phyloP scores from a whole-genome alignment of 345 rosid species.

The Barbarea vulgaris region DNA sequence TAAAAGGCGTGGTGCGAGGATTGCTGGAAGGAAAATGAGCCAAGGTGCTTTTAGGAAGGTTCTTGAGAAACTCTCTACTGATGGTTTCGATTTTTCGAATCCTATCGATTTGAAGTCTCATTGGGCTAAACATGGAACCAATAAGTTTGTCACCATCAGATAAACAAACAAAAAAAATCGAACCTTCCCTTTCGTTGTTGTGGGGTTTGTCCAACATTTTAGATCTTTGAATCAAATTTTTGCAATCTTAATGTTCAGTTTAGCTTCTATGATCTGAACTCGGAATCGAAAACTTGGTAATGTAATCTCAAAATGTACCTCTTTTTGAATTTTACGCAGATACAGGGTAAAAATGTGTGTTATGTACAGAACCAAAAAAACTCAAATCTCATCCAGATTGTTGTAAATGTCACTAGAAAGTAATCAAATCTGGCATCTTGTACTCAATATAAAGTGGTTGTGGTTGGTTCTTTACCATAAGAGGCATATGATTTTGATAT shows the following conservation, averaged over 20 bases:
- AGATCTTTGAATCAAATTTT: conserved; percentile 15
- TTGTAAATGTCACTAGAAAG: conserved; percentile 33
- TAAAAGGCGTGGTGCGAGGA: conserved; percentile 82
- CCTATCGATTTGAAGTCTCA: conserved; percentile 88
- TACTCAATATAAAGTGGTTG: conserved; percentile 27
- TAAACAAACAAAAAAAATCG: conserved; percentile 31
- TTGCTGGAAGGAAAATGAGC: conserved; percentile 97
- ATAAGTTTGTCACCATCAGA: conserved; percentile 95
- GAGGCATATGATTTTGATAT: conserved; percentile 27
- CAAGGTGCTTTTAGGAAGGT: conserved; percentile 95
- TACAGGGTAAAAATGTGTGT: conserved; percentile 23
- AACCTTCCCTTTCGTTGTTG: neutral
- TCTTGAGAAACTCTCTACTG: conserved; percentile 87
- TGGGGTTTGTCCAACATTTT: neutral
- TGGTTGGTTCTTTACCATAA: conserved; percentile 28
- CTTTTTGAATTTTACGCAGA: conserved; percentile 27
- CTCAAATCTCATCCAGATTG: conserved; percentile 25
- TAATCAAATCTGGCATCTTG: conserved; percentile 44
- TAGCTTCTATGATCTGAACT: neutral
- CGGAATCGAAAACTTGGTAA: conserved; percentile 3
- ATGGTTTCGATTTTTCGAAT: conserved; percentile 72
- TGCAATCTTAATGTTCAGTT: neutral
- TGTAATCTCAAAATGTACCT: conserved; percentile 34
- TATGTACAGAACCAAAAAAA: conserved; percentile 42
- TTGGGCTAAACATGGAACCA: conserved; percentile 98